Evolutionary conservation across 2,329 filamentous ascomycete genomes (phyloP).

Genomic region (Trichoderma atroviride): DNA sequence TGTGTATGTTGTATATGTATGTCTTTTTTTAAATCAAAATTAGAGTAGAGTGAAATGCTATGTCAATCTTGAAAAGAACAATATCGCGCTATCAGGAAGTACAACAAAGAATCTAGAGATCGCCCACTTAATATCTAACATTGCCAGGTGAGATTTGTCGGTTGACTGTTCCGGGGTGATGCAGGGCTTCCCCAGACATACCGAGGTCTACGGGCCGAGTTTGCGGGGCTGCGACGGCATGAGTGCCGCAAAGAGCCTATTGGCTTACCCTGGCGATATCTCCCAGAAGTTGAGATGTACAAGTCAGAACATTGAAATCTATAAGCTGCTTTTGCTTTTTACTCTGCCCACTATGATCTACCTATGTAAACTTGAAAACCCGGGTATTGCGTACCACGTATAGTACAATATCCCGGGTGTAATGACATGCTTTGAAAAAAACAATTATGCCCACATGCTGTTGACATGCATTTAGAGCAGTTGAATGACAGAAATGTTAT

Average conservation of each 20-base stretch:
- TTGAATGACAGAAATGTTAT: slow-evolving; percentile 7
- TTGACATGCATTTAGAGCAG: not conserved
- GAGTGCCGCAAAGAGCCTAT: not conserved
- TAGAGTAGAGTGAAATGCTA: no score
- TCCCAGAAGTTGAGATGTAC: not conserved
- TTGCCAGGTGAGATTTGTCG: not conserved
- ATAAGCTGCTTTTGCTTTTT: not conserved
- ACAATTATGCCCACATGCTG: not conserved
- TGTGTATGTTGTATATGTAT: not conserved
- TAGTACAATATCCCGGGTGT: not conserved
- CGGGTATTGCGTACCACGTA: not conserved
- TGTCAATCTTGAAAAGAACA: not conserved
- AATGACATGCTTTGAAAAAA: not conserved
- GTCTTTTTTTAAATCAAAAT: not conserved
- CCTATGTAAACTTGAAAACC: not conserved
- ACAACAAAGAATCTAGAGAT: not conserved
- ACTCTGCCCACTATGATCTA: not conserved
- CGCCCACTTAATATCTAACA: not conserved
- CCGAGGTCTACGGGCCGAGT: slow-evolving; percentile 17
- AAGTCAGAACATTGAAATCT: not conserved
- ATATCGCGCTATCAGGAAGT: not conserved
- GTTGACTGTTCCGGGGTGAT: not conserved
- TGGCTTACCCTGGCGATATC: not conserved
- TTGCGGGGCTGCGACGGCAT: slow-evolving; percentile 10
- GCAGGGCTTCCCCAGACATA: slow-evolving; percentile 8